Evolutionary conservation across 176 grass and related monocot genomes (phyloP), one percentile per base, ranked within the genome.

Genomic region (Rhynchospora tenuis): DNA sequence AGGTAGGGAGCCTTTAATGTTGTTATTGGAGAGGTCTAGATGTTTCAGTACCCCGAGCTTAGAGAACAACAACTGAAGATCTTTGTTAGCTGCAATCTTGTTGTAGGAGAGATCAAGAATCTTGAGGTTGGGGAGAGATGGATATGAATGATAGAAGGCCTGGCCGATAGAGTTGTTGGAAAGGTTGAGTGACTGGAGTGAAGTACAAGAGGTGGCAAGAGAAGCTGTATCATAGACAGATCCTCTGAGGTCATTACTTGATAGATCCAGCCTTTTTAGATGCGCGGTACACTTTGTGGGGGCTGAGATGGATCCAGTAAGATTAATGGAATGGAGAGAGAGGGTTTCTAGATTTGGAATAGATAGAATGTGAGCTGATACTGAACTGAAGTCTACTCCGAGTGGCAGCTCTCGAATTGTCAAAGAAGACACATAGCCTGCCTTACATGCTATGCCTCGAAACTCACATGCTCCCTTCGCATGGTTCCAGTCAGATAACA

Each of bases 191-290:
- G 87, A 81, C 67, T 12, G 87, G 1, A 98, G 77, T 0, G 61
- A 85, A 15, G 10, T 10, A 81, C 92, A 98, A 11, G 87, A 76
- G 6, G 46, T 47, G 4, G 82, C 73, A 8, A 94, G 83, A 10
- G 92, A 80, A 0, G 73, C 81, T 0, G 87, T 86, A 85, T 97
- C 90, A 66, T 85, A 66, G 26, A 97, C 84, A 64, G 92, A 92
- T 29, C 90, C 94, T 17, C 59, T 85, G 58, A 97, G 86, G n/a
- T 44, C 81, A 83, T 97, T 97, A n/a, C 85, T 83, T 24, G 94
- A 97, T 38, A 97, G 80, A 78, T 97, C 94, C 22, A 97, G 88
- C 84, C 80, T 20, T 27, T 67, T 19, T 9, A 97, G 87, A 86
- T 33, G 84, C 20, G 3, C 10, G 1, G 88, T 83, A 67, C 94